These are phyloP conservation scores for Eucalyptus microcorys DNA, from an alignment of 345 rosid genomes.

Conservation along the genomic window DNA sequence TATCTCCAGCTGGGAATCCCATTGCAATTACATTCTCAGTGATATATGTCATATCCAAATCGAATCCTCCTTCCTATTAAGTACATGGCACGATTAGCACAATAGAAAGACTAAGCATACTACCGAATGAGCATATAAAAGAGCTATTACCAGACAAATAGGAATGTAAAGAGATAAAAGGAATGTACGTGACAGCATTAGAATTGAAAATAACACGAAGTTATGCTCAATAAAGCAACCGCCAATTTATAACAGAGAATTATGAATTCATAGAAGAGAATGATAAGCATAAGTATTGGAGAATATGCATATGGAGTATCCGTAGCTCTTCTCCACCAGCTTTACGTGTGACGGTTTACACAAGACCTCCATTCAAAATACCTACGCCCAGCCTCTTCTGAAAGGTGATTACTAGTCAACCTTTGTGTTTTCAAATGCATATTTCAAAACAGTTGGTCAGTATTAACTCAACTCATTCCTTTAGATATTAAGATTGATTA, in stretches of 20 bases:
- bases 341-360: neutral
- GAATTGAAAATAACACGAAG: neutral
- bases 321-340: neutral
- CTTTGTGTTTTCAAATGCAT: neutral
- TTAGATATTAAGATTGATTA: neutral
- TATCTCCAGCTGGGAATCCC: conserved; percentile 96
- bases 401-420: neutral
- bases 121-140: neutral
- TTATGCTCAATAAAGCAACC: neutral
- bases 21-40: conserved; percentile 90
- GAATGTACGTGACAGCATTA: neutral
- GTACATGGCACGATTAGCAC: neutral
- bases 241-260: neutral
- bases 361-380: neutral
- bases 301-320: neutral
- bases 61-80: conserved; percentile 79
- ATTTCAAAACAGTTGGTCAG: neutral
- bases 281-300: neutral
- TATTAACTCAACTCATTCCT: neutral
- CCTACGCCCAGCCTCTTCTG: neutral
- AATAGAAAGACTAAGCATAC: neutral
- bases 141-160: neutral
- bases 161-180: neutral
- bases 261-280: neutral
- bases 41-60: conserved; percentile 68